Base-by-base conservation (phyloP, 306 rosid species). In the Geum urbanum region DNA sequence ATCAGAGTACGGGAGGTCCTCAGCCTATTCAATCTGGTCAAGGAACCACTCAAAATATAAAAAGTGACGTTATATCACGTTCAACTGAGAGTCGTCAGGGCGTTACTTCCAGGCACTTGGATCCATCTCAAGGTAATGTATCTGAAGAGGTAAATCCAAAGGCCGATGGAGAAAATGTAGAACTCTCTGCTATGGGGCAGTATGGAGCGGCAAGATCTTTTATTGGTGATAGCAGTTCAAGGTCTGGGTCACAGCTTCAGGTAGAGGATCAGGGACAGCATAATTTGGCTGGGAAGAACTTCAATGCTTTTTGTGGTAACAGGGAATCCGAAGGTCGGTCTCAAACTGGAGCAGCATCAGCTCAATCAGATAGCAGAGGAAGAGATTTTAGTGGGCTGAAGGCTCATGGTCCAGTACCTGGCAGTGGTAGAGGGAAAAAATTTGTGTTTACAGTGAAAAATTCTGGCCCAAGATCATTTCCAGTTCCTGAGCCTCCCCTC, bases 361-460 rank as follows among this genome's bases (percentile, higher is more conserved):
- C 83, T 44, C 86, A 82, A 65, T 68, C 80, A 45, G 78, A 73
- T 70, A 71, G 83, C 18, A 84, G 69, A 79, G 94, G 86, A 70
- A 87, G 50, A 49, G 85, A 76, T 72, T 70, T 78, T 27, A 56
- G 75, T 54, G 87, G 90, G 76, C 76, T 83, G 41, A 85, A 67
- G 78, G 74, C 77, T 41, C 84, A 82, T 19, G 80, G 76, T 39
- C 81, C 82, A 39, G 70, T 70, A 69, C 67, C 88, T 72, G 88
- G 88, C 67, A 77, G 88, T 71, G 78, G 88, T 75, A 88, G 92
- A 75, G 97, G 97, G 56, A 91, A 84, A 77, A 85, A 83, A 63
- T 84, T 73, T 79, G 76, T 83, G 22, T 81, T 86, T 69, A 66
- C 91, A 13, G 90, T 80, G 35, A 92, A 90, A 80, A 73, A 68